These are phyloP conservation scores for Glomus cerebriforme DNA, from an alignment of 192 early-diverging fungal species.

Conservation along the genomic window DNA sequence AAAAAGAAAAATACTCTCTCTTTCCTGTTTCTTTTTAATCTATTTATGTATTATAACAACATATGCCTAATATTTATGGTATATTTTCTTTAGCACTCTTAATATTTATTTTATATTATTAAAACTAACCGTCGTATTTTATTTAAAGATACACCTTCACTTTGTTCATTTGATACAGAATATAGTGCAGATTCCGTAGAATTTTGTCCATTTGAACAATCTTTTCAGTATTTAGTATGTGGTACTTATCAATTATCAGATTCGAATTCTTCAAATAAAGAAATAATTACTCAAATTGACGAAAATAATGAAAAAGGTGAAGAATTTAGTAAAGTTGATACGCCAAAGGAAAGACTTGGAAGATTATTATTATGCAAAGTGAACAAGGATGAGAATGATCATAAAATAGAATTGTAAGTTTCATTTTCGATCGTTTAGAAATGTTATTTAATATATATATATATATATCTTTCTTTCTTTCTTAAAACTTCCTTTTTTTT, in stretches of 20 bases:
- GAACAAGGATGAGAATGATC: constrained; percentile 43
- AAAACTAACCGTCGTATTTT: background rate
- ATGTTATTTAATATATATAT: no score
- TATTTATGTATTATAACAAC: no score
- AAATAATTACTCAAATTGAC: constrained; percentile 17
- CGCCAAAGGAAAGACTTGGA: constrained; percentile 61
- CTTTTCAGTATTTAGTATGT: constrained; percentile 55
- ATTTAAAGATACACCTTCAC: constrained; percentile 33
- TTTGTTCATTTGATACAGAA: constrained; percentile 61
- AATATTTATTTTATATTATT: background rate
- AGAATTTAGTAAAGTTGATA: constrained; percentile 35
- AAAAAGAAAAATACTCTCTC: no score
- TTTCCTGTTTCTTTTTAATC: no score
- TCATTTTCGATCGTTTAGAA: no score
- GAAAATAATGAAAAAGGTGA: constrained; percentile 15
- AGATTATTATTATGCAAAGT: constrained; percentile 65
- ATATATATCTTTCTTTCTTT: no score
- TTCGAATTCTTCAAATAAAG: constrained; percentile 38
- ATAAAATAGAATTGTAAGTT: constrained; percentile 34
- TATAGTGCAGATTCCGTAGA: constrained; percentile 75
- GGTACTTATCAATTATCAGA: constrained; percentile 73
- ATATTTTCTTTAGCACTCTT: background rate
- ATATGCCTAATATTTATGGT: background rate
- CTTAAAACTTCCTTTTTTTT: background rate
- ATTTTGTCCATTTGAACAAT: constrained; percentile 62